Conservation (phyloP, 345 rosid species). For the Noccaea caerulescens region DNA sequence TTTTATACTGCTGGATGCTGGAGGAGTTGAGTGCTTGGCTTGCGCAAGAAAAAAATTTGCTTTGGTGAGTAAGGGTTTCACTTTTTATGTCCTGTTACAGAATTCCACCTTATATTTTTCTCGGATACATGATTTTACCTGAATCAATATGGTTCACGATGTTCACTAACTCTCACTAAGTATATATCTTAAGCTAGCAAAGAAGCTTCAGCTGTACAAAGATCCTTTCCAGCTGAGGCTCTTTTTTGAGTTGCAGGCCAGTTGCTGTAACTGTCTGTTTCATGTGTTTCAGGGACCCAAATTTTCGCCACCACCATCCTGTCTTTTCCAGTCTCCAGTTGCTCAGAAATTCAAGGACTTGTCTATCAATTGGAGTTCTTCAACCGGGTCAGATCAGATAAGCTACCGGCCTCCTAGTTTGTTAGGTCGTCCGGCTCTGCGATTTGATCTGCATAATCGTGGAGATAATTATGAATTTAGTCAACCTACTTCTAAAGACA, state of each 20-base stretch:
- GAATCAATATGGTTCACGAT: constrained; percentile 15
- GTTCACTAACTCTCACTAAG: constrained; percentile 19
- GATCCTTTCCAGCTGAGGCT: constrained; percentile 14
- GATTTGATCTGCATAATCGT: constrained; percentile 55
- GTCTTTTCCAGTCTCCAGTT: constrained; percentile 51
- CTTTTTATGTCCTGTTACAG: constrained; percentile 23
- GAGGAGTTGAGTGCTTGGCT: constrained; percentile 82
- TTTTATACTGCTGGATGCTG: constrained; percentile 78
- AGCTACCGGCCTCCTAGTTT: constrained; percentile 78
- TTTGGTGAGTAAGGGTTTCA: constrained; percentile 56
- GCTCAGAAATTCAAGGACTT: constrained; percentile 61
- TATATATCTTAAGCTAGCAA: constrained; percentile 18
- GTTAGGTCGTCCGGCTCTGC: constrained; percentile 63
- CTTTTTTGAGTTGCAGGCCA: constrained; percentile 4
- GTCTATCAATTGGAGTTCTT: constrained; percentile 64
- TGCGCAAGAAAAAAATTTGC: constrained; percentile 69
- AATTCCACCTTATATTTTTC: constrained; percentile 8
- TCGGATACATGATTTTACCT: constrained; percentile 1
- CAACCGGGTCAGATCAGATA: constrained; percentile 74
- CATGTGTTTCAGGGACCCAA: constrained; percentile 60
- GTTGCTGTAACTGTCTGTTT: constrained; percentile 31
- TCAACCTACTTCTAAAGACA: constrained; percentile 52
- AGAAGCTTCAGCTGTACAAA: constrained; percentile 26
- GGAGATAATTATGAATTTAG: constrained; percentile 59
- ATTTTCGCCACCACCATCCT: constrained; percentile 52